Base-by-base conservation (phyloP, 2,329 filamentous ascomycete genomes). In the Claviceps quebecensis region DNA sequence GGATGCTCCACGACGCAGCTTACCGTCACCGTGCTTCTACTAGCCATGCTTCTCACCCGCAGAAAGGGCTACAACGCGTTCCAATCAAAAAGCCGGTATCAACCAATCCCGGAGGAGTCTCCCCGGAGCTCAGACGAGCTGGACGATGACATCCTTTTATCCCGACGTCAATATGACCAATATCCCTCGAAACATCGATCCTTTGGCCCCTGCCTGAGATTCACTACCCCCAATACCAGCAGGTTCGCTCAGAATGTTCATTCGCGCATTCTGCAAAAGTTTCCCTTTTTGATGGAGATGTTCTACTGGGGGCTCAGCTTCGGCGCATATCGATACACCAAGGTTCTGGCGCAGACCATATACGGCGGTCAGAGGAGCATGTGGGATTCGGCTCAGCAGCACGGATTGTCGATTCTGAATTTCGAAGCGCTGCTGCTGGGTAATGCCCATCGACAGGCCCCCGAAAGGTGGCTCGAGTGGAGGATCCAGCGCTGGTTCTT, bases 241-340 rank as follows among this genome's bases (percentile, higher is more conserved):
- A 68, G 77, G 6, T 84, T 82, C 59, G 72, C 75, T 56, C 72
- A 77, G 54, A 75, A 77, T 46, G 65, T 83, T 13, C 68, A 85
- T 48, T 84, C 80, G 61, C 73, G 83, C 4, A 57, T 87, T 38
- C 72, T 87, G 14, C 72, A 72, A 52, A 82, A 78, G 60, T 79
- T 86, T 56, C 84, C 85, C 0, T 88, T 88, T 61, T 64, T 87
- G 29, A 80, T 81, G 1, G 85, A 88, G 65, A 82, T 78, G 41
- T 87, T 87, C 48, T 87, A 87, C 68, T 87, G 84, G 83, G 83
- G 49, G 2, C 47, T 50, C 34, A 52, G 52, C 34, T 53, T 54
- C 49, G 52, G 44, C 52, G 49, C 50, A 16, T 53, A 53, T 29
- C 47, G 49, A 8, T 48, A 48, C 47, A 55, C 54, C 29, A 55